Percentiles rank a stretch among this genome's conserved stretches.
Evolutionary conservation across 495 filamentous ascomycete genomes (phyloP).

Genomic region (Lophiotrema nucula): DNA sequence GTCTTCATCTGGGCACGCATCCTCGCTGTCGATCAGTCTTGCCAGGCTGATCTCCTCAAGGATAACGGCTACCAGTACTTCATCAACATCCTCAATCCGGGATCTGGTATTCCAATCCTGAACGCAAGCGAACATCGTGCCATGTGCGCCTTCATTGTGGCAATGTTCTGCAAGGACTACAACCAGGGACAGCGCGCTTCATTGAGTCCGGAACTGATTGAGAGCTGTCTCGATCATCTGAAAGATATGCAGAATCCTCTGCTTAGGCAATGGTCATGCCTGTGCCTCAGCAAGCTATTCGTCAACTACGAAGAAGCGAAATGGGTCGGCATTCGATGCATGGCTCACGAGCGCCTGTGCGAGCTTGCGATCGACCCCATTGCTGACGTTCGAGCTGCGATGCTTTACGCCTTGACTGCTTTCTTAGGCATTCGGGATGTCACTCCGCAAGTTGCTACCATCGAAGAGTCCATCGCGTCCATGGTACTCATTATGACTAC

Average conservation of each 20-base stretch:
- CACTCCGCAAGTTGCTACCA: slow-evolving; percentile 83
- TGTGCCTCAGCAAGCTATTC: slow-evolving; percentile 97
- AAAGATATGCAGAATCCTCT: slow-evolving; percentile 80
- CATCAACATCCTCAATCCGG: slow-evolving; percentile 80
- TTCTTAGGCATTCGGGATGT: slow-evolving; percentile 93
- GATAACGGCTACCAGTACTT: slow-evolving; percentile 98
- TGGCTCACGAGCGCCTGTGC: slow-evolving; percentile 74
- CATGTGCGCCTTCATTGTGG: slow-evolving; percentile 97
- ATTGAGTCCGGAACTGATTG: slow-evolving; percentile 78
- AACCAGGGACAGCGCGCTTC: slow-evolving; percentile 87
- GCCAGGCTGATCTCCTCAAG: slow-evolving; percentile 88
- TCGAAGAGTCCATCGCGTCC: slow-evolving; percentile 84
- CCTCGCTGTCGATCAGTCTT: slow-evolving; percentile 88
- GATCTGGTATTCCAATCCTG: slow-evolving; percentile 71
- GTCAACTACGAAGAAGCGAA: slow-evolving; percentile 85
- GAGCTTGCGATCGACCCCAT: slow-evolving; percentile 81
- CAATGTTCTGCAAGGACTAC: slow-evolving; percentile 94
- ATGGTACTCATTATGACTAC: slow-evolving; percentile 81
- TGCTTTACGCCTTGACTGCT: slow-evolving; percentile 86
- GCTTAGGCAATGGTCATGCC: slow-evolving; percentile 91
- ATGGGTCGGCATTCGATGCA: slow-evolving; percentile 83
- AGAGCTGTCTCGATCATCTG: slow-evolving; percentile 77
- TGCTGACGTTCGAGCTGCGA: slow-evolving; percentile 91
- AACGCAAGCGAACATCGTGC: slow-evolving; percentile 92
- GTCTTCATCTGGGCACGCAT: slow-evolving; percentile 99